Evolutionary conservation across 805 yeast species (phyloP).

Genomic region (Cyberlindnera misumaiensis): DNA sequence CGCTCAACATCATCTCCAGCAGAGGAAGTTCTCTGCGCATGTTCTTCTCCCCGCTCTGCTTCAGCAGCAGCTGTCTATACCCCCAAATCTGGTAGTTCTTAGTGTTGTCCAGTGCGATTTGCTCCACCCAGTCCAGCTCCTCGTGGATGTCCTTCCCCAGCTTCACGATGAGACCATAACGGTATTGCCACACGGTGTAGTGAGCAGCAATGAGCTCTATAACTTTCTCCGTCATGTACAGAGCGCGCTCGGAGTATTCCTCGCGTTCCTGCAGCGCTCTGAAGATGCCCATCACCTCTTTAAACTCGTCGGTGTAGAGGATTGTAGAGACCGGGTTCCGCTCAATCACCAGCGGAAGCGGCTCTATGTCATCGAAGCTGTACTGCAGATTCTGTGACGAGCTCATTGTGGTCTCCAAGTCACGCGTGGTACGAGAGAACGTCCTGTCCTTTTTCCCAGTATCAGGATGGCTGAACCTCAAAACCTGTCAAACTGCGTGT

Average conservation of each 20-base stretch:
- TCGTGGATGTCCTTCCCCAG: constrained; percentile 31
- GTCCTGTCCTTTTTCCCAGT: too few relatives aligned
- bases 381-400: constrained; percentile 8
- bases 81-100: constrained; percentile 98
- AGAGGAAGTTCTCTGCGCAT: constrained; percentile 58
- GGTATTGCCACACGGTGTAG: constrained; percentile 81
- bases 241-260: constrained; percentile 68
- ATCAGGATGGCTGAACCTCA: too few relatives aligned
- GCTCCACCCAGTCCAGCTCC: constrained; percentile 78
- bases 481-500: too few relatives aligned
- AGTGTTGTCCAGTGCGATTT: constrained; percentile 64
- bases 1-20: constrained; percentile 58
- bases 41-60: constrained; percentile 27
- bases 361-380: constrained; percentile 37
- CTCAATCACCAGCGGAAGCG: constrained; percentile 36
- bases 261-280: constrained; percentile 49
- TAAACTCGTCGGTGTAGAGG: constrained; percentile 68
- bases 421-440: too few relatives aligned
- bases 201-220: constrained; percentile 78
- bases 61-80: constrained; percentile 66
- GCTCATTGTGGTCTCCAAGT: too few relatives aligned
- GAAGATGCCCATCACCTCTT: constrained; percentile 49
- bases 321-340: constrained; percentile 52
- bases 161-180: constrained; percentile 43
- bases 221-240: constrained; percentile 55